These are phyloP conservation scores for Paramarasmius palmivorus DNA, from an alignment of 1,284 basidiomycete genomes.

Conservation along the genomic window DNA sequence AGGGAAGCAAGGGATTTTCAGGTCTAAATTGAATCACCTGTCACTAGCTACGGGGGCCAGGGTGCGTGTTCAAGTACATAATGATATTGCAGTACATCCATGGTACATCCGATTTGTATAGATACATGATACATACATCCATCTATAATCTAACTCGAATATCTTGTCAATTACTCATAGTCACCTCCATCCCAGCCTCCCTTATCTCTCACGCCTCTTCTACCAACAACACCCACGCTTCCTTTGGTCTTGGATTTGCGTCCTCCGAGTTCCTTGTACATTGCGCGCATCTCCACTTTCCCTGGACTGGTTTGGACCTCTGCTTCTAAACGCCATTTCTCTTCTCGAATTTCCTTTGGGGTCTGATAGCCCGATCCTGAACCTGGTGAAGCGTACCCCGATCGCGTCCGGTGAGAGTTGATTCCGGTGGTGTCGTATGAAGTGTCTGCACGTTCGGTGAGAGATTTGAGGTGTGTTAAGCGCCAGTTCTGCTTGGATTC, in stretches of 20 bases:
- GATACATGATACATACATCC: too few relatives aligned
- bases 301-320: constrained; percentile 55
- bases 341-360: constrained; percentile 74
- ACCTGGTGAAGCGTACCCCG: constrained; percentile 50
- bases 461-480: constrained; percentile 54
- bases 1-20: too few relatives aligned
- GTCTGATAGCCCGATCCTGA: constrained; percentile 75
- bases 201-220: constrained; percentile 51
- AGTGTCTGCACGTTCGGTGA: constrained; percentile 39
- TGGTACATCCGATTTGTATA: too few relatives aligned
- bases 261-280: constrained; percentile 87
- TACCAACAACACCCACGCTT: constrained; percentile 61
- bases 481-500: constrained; percentile 87
- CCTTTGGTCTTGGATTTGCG: constrained; percentile 73
- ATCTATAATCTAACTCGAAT: too few relatives aligned
- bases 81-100: too few relatives aligned
- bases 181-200: constrained; percentile 62
- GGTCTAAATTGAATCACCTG: too few relatives aligned
- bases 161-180: too few relatives aligned
- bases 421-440: constrained; percentile 23
- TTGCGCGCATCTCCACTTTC: constrained; percentile 82
- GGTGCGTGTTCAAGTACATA: too few relatives aligned
- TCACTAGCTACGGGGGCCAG: too few relatives aligned
- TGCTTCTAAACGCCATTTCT: constrained; percentile 66
- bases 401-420: constrained; percentile 39